These are phyloP conservation scores for Glycine tomentella DNA, from an alignment of 306 rosid species.

Conservation along the genomic window DNA sequence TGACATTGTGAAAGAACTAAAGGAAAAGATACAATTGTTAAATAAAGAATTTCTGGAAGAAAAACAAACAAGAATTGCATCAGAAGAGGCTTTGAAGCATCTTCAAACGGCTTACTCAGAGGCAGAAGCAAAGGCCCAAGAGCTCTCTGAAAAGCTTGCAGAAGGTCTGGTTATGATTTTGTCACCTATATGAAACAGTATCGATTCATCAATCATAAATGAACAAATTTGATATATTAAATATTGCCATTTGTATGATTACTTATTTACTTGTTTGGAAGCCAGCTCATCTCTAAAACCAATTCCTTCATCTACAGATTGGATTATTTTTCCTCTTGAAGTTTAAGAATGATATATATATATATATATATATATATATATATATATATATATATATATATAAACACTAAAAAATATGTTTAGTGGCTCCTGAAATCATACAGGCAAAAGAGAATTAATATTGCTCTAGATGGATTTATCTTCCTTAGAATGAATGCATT, in stretches of 20 bases:
- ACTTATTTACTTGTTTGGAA: slow-evolving; percentile 28
- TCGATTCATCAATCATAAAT: slow-evolving; percentile 14
- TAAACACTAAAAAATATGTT: not conserved
- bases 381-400: not conserved
- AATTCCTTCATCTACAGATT: slow-evolving; percentile 31
- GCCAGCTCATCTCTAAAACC: slow-evolving; percentile 27
- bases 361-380: not conserved
- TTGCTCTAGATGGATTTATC: slow-evolving; percentile 29
- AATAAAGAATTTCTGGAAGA: slow-evolving; percentile 74
- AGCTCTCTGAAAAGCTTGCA: slow-evolving; percentile 80
- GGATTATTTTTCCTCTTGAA: slow-evolving; percentile 29
- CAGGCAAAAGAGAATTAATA: slow-evolving; percentile 14
- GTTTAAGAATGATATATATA: slow-evolving; percentile 32
- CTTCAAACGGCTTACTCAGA: slow-evolving; percentile 73
- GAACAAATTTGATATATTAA: slow-evolving; percentile 26
- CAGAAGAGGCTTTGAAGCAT: slow-evolving; percentile 92
- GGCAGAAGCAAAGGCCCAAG: slow-evolving; percentile 76
- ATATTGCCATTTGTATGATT: slow-evolving; percentile 30
- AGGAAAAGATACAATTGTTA: slow-evolving; percentile 62
- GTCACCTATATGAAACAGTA: slow-evolving; percentile 23
- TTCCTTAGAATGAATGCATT: slow-evolving; percentile 48
- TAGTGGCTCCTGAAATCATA: slow-evolving; percentile 18
- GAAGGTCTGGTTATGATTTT: slow-evolving; percentile 70
- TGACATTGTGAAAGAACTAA: slow-evolving; percentile 61
- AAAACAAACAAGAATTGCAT: slow-evolving; percentile 83